Evolutionary conservation across 1,284 basidiomycete genomes (phyloP).

Genomic region (Trametes hirsuta): DNA sequence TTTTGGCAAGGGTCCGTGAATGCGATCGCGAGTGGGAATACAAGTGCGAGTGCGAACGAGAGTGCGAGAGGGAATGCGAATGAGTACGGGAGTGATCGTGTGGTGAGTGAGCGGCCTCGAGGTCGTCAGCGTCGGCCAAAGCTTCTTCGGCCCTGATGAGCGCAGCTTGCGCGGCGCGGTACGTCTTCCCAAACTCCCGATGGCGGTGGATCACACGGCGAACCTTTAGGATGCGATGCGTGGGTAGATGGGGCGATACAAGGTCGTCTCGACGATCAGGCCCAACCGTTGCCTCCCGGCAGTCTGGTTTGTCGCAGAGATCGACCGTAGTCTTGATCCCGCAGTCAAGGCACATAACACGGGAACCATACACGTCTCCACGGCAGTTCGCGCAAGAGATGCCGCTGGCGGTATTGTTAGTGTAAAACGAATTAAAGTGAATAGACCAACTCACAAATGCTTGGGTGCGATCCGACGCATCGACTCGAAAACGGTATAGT

Average conservation of each 20-base stretch:
- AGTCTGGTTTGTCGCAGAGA: conserved; percentile 28
- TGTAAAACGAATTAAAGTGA: too few relatives aligned
- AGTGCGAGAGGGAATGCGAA: too few relatives aligned
- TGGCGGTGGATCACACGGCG: conserved; percentile 21
- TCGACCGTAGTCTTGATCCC: conserved; percentile 25
- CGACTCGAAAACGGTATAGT: conserved; percentile 19
- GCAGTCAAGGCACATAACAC: conserved; percentile 34
- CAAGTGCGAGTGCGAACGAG: too few relatives aligned
- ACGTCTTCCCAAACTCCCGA: conserved; percentile 19
- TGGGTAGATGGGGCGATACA: conserved; percentile 16
- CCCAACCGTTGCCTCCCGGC: conserved; percentile 16
- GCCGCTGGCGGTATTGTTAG: conserved; percentile 14
- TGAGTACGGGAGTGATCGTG: not conserved
- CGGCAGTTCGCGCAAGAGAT: conserved; percentile 30
- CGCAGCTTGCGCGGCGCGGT: conserved; percentile 22
- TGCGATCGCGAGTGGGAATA: too few relatives aligned
- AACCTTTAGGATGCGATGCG: conserved; percentile 24
- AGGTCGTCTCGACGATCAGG: conserved; percentile 19
- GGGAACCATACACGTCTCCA: conserved; percentile 23
- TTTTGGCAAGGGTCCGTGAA: not conserved
- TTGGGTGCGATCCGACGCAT: conserved; percentile 22
- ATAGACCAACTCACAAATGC: conserved; percentile 23
- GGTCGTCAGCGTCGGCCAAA: conserved; percentile 8
- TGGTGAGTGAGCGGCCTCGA: not conserved
- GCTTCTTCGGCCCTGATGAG: conserved; percentile 21